These are phyloP conservation scores for Hebeloma cylindrosporum DNA, from an alignment of 768 basidiomycete genomes.

Conservation along the genomic window DNA sequence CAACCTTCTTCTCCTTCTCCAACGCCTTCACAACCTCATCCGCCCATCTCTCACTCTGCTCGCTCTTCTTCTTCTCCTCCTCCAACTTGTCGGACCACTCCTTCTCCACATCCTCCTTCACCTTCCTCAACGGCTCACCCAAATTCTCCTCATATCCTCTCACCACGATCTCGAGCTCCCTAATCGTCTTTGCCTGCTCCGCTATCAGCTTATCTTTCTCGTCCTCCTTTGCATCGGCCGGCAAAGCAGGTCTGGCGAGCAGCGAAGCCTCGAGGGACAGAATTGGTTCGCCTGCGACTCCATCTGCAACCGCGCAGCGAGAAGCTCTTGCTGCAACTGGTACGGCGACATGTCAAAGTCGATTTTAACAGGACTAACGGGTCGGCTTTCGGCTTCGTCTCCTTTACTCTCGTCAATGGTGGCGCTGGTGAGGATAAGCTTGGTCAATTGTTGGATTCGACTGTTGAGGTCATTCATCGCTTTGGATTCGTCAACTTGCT, in stretches of 20 bases:
- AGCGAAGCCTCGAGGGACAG: conserved; percentile 80
- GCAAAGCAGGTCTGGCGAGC: conserved; percentile 64
- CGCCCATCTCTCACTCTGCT: conserved; percentile 74
- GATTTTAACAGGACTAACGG: conserved; percentile 82
- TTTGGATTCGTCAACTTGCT: conserved; percentile 85
- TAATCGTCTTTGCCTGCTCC: conserved; percentile 73
- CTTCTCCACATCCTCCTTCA: conserved; percentile 71
- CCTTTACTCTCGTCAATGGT: conserved; percentile 70
- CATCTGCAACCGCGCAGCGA: conserved; percentile 72
- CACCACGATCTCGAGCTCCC: conserved; percentile 73
- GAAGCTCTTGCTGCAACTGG: conserved; percentile 88
- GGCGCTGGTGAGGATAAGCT: conserved; percentile 82
- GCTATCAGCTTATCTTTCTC: conserved; percentile 76
- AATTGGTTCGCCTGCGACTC: conserved; percentile 84
- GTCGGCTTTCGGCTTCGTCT: conserved; percentile 73
- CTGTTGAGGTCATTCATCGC: conserved; percentile 82
- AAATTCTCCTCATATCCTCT: conserved; percentile 72
- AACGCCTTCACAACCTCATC: conserved; percentile 71
- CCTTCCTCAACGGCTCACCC: conserved; percentile 63
- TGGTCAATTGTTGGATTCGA: conserved; percentile 80
- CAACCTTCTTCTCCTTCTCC: conserved; percentile 75
- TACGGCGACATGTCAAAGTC: conserved; percentile 91
- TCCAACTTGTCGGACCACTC: conserved; percentile 67
- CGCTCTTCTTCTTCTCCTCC: conserved; percentile 55
- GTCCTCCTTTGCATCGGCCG: conserved; percentile 61